Evolutionary conservation across 2,329 filamentous ascomycete species (phyloP), one percentile per base, ranked within the genome.

Genomic region (Torrubiellomyces zombiae): DNA sequence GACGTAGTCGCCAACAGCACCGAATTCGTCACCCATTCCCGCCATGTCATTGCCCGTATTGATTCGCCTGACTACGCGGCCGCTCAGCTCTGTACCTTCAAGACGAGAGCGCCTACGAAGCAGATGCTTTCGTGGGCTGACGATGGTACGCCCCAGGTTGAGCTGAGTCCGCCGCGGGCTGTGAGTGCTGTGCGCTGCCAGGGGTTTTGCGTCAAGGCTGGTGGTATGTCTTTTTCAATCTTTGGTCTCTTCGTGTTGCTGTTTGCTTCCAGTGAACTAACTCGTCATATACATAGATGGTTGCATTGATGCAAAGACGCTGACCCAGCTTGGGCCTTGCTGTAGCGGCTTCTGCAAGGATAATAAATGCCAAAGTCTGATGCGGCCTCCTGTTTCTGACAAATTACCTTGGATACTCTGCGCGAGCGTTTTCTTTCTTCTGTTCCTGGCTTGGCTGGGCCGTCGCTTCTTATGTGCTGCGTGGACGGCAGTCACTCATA

Each of bases 271-370:
- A n/a, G n/a, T n/a, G n/a, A n/a, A n/a, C n/a, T n/a, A n/a, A n/a
- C n/a, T n/a, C n/a, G n/a, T n/a, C n/a, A n/a, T n/a, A n/a, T n/a
- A n/a, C n/a, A n/a, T n/a, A n/a, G n/a, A n/a, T n/a, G n/a, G n/a
- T n/a, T n/a, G n/a, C n/a, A n/a, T n/a, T n/a, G n/a, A n/a, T n/a
- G n/a, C n/a, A n/a, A n/a, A n/a, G n/a, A n/a, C n/a, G n/a, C n/a
- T n/a, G n/a, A n/a, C n/a, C n/a, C n/a, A n/a, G n/a, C n/a, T 51
- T 5, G 54, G 49, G 1, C 37, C 42, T 15, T 60, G 56, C 45
- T 59, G 55, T 38, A 51, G 48, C 13, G 55, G 55, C 5, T 51
- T 48, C 34, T 60, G 56, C n/a, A n/a, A n/a, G n/a, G n/a, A n/a
- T n/a, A n/a, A n/a, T n/a, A n/a, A n/a, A n/a, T n/a, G n/a, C n/a